phyloP scores from a whole-genome alignment of 2,329 filamentous ascomycete species.

The Dendrostoma leiphaemia region DNA sequence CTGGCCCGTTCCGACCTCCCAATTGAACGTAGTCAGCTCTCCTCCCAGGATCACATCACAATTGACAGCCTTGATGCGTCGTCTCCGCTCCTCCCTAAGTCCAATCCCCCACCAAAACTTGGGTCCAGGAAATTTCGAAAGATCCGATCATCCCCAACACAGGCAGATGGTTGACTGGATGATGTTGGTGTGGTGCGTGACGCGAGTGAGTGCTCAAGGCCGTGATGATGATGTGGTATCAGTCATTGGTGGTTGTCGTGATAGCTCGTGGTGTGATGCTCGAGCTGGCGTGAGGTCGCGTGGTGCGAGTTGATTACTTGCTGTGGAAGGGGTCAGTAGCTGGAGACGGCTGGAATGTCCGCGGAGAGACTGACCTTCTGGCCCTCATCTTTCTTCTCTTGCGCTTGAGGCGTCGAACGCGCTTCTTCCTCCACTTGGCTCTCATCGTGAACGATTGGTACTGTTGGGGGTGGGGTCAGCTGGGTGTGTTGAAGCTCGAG shows the following conservation, averaged over 20 bases:
- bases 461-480: constrained; percentile 24
- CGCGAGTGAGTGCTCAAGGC: constrained; percentile 14
- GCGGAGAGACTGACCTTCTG: constrained; percentile 72
- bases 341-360: no score
- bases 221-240: constrained; percentile 18
- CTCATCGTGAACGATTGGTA: constrained; percentile 61
- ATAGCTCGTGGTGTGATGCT: constrained; percentile 26
- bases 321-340: constrained; percentile 42
- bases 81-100: constrained; percentile 3
- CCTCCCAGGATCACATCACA: constrained; percentile 9
- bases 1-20: constrained; percentile 12
- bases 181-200: constrained; percentile 1
- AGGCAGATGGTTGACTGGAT: constrained; percentile 11
- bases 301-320: constrained; percentile 65
- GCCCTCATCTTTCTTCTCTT: constrained; percentile 99
- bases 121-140: constrained; percentile 19
- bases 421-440: constrained; percentile 99
- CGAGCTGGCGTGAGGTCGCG: constrained; percentile 50
- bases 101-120: constrained; percentile 14
- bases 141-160: constrained; percentile 22
- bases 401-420: constrained; percentile 96
- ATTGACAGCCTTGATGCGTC: constrained; percentile 15
- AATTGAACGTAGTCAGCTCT: constrained; percentile 15
- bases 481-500: constrained; percentile 2
- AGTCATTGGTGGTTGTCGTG: constrained; percentile 29